Conservation (phyloP, 2,329 filamentous ascomycete species). For the Leptographium galeiforme region DNA sequence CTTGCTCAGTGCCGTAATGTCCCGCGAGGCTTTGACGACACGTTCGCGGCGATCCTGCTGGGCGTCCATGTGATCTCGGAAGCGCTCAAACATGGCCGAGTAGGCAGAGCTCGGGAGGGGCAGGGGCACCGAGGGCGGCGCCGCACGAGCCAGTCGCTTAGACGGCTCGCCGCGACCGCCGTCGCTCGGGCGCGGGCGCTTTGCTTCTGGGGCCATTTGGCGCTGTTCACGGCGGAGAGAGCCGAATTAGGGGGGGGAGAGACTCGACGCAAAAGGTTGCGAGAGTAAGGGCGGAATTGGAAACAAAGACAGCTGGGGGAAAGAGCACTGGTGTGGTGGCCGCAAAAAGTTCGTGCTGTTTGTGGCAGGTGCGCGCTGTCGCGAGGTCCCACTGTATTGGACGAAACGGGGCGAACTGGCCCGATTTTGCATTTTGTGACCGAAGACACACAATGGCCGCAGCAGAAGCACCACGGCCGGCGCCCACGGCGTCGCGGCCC, state of each 20-base stretch:
- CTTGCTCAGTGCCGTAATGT: slow-evolving; percentile 89
- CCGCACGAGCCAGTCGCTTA: slow-evolving; percentile 17
- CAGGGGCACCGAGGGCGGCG: slow-evolving; percentile 11
- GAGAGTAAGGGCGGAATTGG: not conserved
- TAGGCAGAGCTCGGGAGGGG: slow-evolving; percentile 28
- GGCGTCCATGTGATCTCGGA: slow-evolving; percentile 79
- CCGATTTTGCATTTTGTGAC: too few species aligned
- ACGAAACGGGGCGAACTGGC: too few species aligned
- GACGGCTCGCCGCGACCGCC: slow-evolving; percentile 10
- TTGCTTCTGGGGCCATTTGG: slow-evolving; percentile 16
- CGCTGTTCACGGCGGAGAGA: too few species aligned
- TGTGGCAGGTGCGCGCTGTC: not conserved
- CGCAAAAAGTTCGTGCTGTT: not conserved
- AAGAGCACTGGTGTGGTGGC: not conserved
- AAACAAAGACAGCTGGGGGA: not conserved
- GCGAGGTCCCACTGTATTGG: too few species aligned
- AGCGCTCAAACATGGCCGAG: slow-evolving; percentile 69
- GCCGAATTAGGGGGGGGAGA: not conserved
- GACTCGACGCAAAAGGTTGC: not conserved
- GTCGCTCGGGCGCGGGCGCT: slow-evolving; percentile 41
- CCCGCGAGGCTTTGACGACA: slow-evolving; percentile 79
- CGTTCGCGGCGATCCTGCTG: slow-evolving; percentile 87
- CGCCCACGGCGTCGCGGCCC: too few species aligned
- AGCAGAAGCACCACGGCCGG: too few species aligned
- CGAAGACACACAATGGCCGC: too few species aligned